A percentile compares a stretch with the other conserved stretches of the same genome.
These are phyloP conservation scores for Thalia dealbata DNA, from an alignment of 176 grass and related monocot genomes.

Conservation along the genomic window DNA sequence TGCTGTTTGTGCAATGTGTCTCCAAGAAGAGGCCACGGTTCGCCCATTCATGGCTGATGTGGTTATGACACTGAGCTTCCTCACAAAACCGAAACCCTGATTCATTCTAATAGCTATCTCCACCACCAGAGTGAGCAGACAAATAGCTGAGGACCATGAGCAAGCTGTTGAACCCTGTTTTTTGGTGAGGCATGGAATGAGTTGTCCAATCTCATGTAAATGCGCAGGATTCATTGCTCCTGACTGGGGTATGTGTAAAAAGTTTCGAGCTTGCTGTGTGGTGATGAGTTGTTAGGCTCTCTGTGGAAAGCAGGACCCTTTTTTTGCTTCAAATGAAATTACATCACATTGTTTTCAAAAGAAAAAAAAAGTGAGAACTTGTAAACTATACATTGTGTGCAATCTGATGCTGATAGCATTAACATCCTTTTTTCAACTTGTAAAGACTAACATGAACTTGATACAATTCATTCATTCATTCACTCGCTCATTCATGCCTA, in stretches of 20 bases:
- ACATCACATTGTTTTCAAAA: not conserved
- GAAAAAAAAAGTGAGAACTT: not conserved
- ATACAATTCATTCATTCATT: not conserved
- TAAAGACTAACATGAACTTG: not conserved
- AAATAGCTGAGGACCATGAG: no score
- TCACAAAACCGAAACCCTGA: not conserved
- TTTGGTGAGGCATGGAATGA: not conserved
- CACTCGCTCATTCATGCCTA: not conserved
- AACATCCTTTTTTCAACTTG: no score
- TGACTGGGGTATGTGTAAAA: not conserved
- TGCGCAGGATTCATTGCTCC: not conserved
- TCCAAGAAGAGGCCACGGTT: conserved; percentile 36
- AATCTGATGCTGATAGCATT: not conserved
- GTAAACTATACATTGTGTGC: not conserved
- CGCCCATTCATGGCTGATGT: conserved; percentile 50
- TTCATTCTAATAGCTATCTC: not conserved
- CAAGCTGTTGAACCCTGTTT: not conserved
- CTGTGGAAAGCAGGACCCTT: not conserved
- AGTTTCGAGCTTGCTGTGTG: not conserved
- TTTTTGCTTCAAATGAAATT: not conserved
- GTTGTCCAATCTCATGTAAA: not conserved
- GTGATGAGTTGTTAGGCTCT: not conserved
- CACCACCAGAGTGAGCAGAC: no score
- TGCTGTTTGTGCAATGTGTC: conserved; percentile 43
- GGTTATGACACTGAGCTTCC: conserved; percentile 30